Conservation (phyloP, 2,329 filamentous ascomycete genomes). For the Penicillium sp. region DNA sequence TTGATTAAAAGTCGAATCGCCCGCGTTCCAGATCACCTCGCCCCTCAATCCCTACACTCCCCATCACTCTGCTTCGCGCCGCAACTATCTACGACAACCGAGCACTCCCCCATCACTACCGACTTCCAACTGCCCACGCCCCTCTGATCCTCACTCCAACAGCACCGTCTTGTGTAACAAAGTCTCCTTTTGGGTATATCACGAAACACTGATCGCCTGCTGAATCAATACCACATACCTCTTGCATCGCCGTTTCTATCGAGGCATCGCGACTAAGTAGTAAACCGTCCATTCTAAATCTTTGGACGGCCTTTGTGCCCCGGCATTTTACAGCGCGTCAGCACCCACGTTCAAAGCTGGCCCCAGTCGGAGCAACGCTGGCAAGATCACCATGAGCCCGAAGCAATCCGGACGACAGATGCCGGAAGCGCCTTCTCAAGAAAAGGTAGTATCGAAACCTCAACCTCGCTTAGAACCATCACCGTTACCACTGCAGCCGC, state of each 20-base stretch:
- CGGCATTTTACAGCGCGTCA: constrained; percentile 9
- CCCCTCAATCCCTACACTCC: constrained; percentile 15
- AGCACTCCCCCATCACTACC: constrained; percentile 5
- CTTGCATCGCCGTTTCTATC: neutral
- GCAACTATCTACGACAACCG: constrained; percentile 13
- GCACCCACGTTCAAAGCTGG: neutral
- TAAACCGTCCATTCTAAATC: neutral
- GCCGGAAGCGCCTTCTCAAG: constrained; percentile 58
- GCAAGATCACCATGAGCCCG: constrained; percentile 41
- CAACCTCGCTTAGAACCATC: constrained; percentile 57
- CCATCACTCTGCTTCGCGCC: constrained; percentile 18
- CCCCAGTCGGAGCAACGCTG: constrained; percentile 8
- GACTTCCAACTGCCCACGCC: neutral
- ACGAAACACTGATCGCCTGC: neutral
- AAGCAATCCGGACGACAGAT: constrained; percentile 54
- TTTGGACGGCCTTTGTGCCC: constrained; percentile 3
- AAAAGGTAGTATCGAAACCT: constrained; percentile 37
- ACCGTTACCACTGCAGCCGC: constrained; percentile 54
- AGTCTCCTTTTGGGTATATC: neutral
- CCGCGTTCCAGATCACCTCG: constrained; percentile 19
- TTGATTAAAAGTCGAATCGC: constrained; percentile 26
- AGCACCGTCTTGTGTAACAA: constrained; percentile 1
- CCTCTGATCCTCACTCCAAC: neutral
- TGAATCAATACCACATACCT: neutral
- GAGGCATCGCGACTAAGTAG: neutral